A percentile compares a stretch with the other conserved stretches of the same genome.
Evolutionary conservation across 2,329 filamentous ascomycete genomes (phyloP).

Genomic region (Triangularia setosa): DNA sequence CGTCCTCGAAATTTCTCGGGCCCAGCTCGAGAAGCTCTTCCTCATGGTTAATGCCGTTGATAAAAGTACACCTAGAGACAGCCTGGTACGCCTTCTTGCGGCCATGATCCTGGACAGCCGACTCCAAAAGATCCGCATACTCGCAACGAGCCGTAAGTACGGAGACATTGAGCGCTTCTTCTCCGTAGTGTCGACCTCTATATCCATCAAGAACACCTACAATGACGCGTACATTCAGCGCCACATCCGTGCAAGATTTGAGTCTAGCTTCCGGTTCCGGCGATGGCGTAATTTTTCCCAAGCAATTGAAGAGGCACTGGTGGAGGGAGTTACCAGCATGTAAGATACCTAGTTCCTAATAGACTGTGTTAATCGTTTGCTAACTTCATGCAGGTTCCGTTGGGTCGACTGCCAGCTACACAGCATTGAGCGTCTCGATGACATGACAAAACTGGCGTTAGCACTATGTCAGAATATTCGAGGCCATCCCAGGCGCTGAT

Average conservation of each 20-base stretch:
- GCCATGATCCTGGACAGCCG: not conserved
- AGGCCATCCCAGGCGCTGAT: not conserved
- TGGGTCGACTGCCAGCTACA: not conserved
- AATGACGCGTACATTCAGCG: not conserved
- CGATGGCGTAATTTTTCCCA: not conserved
- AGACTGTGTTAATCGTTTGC: not conserved
- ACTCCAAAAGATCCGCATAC: not conserved
- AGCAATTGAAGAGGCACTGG: not conserved
- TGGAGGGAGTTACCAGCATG: not conserved
- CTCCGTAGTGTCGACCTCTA: not conserved
- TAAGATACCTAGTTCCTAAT: not conserved
- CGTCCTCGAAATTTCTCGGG: not conserved
- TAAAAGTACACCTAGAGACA: not conserved
- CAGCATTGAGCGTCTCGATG: not conserved
- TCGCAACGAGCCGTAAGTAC: not conserved
- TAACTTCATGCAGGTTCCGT: not conserved
- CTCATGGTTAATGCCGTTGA: not conserved
- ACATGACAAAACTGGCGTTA: not conserved
- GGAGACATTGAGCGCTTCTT: not conserved
- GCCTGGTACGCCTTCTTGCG: not conserved
- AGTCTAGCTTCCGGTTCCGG: not conserved
- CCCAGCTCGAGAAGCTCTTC: not conserved
- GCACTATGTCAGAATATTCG: not conserved
- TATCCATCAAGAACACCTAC: not conserved
- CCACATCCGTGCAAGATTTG: not conserved